Evolutionary conservation across 495 filamentous ascomycete genomes (phyloP), one percentile per base, ranked within the genome.

Genomic region (Rusavskia elegans): DNA sequence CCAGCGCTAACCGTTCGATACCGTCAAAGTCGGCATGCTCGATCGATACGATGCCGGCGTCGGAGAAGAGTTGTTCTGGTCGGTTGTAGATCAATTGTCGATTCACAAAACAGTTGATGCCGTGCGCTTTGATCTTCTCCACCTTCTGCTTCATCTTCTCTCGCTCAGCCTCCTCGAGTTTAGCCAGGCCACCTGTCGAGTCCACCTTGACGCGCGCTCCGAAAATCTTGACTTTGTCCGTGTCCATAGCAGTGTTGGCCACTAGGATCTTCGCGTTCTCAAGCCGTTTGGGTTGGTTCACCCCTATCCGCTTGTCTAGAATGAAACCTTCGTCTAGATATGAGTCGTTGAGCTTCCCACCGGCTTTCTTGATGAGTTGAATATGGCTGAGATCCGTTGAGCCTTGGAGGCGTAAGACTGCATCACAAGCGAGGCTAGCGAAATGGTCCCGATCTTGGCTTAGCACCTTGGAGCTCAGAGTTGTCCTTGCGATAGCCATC

Each of bases 111-210:
- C 93, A 97, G 77, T 98, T 98, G 72, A 98, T 95, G 39, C 92
- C 92, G 61, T 98, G 93, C 35, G 87, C 79, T 79, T 97, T 98
- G 74, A 98, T 98, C 62, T 83, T 89, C 61, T 98, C 93, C 40
- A 98, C 92, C 76, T 98, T 98, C 51, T 84, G 83, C 70, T 85
- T 92, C 92, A 98, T 98, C 81, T 97, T 98, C 62, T 97, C 90
- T 51, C 86, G 82, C 74, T 98, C 92, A 20, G 92, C 93, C 74
- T 87, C 92, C 71, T 98, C 92, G 46, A 98, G 77, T 57, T 98
- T 93, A 14, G 92, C 92, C 27, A 98, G 74, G 76, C 97, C 95
- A 54, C 87, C 84, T 10, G 92, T 98, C 32, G 86, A 89, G 59
- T 87, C 86, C 21, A 89, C 92, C 76, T 95, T 95, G 59, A 97